Evolutionary conservation across 306 rosid species (phyloP), one percentile per base, ranked within the genome.

Genomic region (Prinsepia uniflora): DNA sequence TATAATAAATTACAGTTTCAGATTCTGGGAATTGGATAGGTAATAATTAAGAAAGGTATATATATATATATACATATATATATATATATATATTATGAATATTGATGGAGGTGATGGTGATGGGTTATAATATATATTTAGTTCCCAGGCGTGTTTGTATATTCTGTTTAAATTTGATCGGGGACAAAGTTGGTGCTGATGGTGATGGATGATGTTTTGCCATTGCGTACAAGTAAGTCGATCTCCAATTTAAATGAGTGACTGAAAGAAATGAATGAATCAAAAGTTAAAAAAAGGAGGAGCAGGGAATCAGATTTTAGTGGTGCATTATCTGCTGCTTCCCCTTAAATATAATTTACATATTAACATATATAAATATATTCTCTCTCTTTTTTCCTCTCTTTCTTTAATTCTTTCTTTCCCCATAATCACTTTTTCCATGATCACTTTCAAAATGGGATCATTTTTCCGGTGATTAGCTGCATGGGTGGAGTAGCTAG

Each of bases 261-360:
- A 30, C 1, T 30, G 36, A 30, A 30, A 30, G 36, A 30, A 65
- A 61, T 64, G 75, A 68, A 81, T 61, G 78, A 85, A 84, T 85
- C 68, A 68, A 88, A 88, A 85, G 88, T 67, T 56, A 4, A 70
- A 70, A 70, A 24, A 40, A 8, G 50, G 18, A 19, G 49, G 76
- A 80, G 53, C 19, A 39, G 68, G 76, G 88, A 85, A 88, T 84
- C 90, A 72, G 67, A 30, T 78, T 75, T 49, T 86, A 78, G 79
- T 79, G 77, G 64, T 58, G 68, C 77, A 77, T 72, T 56, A 57
- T 57, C n/a, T 22, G 55, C 65, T 55, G 65, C 47, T 15, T 10
- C 44, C 36, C 36, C 36, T 30, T 30, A 30, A 30, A 30, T 30
- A 3, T 24, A 24, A 24, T 24, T 0, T 2, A 24, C 30, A 24